A percentile compares a stretch with the other conserved stretches of the same genome.
These are phyloP conservation scores for Passiflora organensis DNA, from an alignment of 345 rosid species.

Conservation along the genomic window DNA sequence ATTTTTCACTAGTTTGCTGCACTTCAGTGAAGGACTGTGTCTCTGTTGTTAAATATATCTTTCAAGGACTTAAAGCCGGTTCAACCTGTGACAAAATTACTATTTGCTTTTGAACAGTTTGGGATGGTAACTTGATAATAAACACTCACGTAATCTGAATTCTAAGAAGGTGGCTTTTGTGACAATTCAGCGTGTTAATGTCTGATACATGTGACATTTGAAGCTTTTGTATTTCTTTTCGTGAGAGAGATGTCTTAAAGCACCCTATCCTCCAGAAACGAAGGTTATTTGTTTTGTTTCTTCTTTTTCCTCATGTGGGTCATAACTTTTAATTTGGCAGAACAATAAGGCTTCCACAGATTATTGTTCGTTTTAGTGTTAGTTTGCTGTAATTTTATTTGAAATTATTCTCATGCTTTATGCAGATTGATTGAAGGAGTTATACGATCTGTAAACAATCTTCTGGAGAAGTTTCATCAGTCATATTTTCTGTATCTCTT, in stretches of 20 bases:
- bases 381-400: constrained; percentile 3
- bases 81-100: neutral
- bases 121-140: too few relatives aligned
- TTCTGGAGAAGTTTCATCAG: constrained; percentile 96
- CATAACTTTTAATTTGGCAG: neutral
- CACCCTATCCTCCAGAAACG: too few relatives aligned
- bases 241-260: too few relatives aligned
- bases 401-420: constrained; percentile 14
- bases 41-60: neutral
- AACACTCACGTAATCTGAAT: too few relatives aligned
- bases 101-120: too few relatives aligned
- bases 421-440: constrained; percentile 94
- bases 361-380: neutral
- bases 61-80: neutral
- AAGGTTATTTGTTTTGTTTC: too few relatives aligned
- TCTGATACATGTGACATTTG: too few relatives aligned
- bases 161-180: too few relatives aligned
- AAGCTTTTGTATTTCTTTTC: too few relatives aligned
- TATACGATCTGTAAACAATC: constrained; percentile 81
- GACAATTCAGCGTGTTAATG: too few relatives aligned
- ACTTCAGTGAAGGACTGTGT: neutral
- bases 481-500: constrained; percentile 84
- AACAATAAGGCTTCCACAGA: neutral
- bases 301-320: too few relatives aligned
- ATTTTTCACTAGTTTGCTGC: neutral